Evolutionary conservation across 2,329 filamentous ascomycete genomes (phyloP), one percentile per base, ranked within the genome.

Genomic region (Phialophora expanda): DNA sequence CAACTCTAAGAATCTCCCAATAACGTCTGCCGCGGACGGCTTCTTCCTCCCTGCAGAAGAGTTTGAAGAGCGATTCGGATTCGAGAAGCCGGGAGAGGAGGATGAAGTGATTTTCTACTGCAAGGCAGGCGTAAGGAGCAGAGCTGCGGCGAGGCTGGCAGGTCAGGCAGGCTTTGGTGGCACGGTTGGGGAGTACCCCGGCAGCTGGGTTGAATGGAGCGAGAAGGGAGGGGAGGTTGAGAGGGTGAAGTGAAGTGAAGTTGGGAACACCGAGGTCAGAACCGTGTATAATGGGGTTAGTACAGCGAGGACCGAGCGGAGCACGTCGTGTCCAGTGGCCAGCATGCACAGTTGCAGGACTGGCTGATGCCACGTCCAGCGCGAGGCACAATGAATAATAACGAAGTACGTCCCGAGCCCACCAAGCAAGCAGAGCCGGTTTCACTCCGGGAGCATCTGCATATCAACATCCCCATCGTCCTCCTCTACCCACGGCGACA

Each of bases 401-500:
- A n/a, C 17, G 38, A 12, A 44, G 5, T 44, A 44, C 38, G 38
- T 44, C 17, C 38, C 38, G 3, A n/a, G 17, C 38, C 17, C 17
- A 44, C 14, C 8, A 32, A 22, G 22, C 50, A 32, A 54, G 17
- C 38, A 20, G 50, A 38, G n/a, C 22, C 34, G 34, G 41, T 26
- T 62, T 22, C 17, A 62, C 12, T 60, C 56, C 7, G 41, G 24
- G 28, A 57, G 22, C 20, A 72, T 81, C 0, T 79, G 80, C 74
- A 85, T 82, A 66, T 85, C 82, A 70, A 89, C 85, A 81, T 97
- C 93, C 74, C 92, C 93, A 61, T 97, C 94, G 93, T 93, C 97
- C 83, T 97, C 92, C 77, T 90, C 87, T 75, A 83, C 44, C 14
- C 48, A 3, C 7, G 64, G 46, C 44, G 64, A 64, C 46, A 44